Base-by-base conservation (phyloP, 805 yeast species). In the Kodamaea sagamina region DNA sequence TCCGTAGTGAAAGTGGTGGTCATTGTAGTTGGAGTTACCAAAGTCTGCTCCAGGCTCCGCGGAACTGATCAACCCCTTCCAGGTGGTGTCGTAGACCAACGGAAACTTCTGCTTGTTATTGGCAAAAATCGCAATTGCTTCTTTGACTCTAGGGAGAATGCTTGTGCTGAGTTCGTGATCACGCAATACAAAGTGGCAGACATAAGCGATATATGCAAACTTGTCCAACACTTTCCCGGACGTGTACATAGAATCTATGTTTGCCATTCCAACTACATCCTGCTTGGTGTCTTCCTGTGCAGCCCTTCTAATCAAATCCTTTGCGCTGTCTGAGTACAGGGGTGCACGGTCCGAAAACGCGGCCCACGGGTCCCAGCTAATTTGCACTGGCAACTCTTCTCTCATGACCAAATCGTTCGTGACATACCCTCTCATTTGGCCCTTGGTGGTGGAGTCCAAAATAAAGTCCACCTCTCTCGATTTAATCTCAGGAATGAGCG, bases 181-280 rank as follows among this genome's bases (percentile, higher is more conserved):
- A 13, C 77, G 59, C 35, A 92, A 61, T 13, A 92, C 73, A 48
- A 73, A 81, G 42, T 84, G 81, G 28, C 84, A 80, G 8, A 82
- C 87, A 49, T 85, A 85, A 10, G 89, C 71, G 41, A 93, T 76
- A 73, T 86, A 85, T 0, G 98, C 97, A 64, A 86, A 93, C 65
- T 90, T 93, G 52, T 89, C 96, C 39, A 90, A 68, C 19, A 81
- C 74, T 61, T 93, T 92, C 9, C 98, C 99, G 2, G 95, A 77
- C 15, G 87, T 81, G 65, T 92, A 92, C 86, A 90, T 90, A 0
- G 97, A 88, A 48, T 88, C 88, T 8, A 83, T 68, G 54, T 84
- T 68, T n/a, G 84, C 75, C 61, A 74, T 77, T 12, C 72, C 75
- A 3, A 65, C 64, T 26, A 84, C 74, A 48, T 84, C 86, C 41